Conservation (phyloP, 257 asterid species). For the Paraleonurus japonicus region DNA sequence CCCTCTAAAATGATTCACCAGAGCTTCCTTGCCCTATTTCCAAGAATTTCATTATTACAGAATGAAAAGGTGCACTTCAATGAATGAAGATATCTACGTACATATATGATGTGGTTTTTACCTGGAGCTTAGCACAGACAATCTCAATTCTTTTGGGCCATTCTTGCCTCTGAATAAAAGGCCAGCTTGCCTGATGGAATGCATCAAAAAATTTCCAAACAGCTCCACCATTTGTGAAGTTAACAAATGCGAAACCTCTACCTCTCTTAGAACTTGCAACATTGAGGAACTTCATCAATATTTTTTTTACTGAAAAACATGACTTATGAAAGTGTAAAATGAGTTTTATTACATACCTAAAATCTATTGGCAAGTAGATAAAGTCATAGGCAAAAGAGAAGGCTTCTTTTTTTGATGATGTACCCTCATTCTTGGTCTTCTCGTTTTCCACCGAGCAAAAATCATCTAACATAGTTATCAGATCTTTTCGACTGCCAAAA, state of each 20-base stretch:
- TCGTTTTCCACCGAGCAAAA: conserved; percentile 44
- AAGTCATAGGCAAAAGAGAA: conserved; percentile 52
- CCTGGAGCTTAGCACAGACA: conserved; percentile 67
- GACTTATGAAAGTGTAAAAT: too few relatives aligned
- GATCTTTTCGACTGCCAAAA: conserved; percentile 38
- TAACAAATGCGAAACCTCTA: conserved; percentile 71
- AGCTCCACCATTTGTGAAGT: conserved; percentile 45
- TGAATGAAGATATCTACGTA: too few relatives aligned
- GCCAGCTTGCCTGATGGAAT: conserved; percentile 32
- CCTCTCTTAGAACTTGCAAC: conserved; percentile 37
- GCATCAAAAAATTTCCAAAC: conserved; percentile 40
- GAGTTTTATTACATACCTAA: conserved; percentile 30
- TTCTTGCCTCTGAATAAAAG: not conserved
- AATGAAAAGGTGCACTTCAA: too few relatives aligned
- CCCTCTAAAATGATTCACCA: conserved; percentile 30
- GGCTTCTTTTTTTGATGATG: not conserved
- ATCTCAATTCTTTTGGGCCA: conserved; percentile 38
- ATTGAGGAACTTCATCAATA: not conserved
- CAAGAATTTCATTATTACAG: too few relatives aligned
- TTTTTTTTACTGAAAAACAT: too few relatives aligned
- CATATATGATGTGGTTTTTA: not conserved
- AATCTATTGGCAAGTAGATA: conserved; percentile 68
- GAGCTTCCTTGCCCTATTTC: conserved; percentile 58
- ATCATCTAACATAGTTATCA: conserved; percentile 38
- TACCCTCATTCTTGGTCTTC: conserved; percentile 12